Conservation (phyloP, 1,139 yeast genomes). For the Yamadazyma friedrichii region DNA sequence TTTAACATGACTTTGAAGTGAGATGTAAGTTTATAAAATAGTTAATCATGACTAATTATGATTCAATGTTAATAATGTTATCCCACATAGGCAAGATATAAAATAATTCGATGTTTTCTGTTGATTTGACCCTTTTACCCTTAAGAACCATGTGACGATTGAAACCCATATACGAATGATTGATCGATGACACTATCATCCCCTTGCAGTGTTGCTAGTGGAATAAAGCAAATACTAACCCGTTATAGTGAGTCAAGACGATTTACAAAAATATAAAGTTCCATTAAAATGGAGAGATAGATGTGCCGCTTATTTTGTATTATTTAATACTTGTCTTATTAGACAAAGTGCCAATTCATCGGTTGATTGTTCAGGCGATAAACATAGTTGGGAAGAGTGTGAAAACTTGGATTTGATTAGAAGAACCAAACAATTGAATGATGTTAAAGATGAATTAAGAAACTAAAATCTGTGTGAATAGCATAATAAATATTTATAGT, state of each 20-base stretch:
- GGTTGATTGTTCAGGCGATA: conserved; percentile 69
- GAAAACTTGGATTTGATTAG: conserved; percentile 80
- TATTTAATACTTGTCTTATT: conserved; percentile 46
- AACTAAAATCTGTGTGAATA: neutral
- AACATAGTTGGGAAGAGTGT: conserved; percentile 85
- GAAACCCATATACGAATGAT: too few species aligned
- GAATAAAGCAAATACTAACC: conserved; percentile 6
- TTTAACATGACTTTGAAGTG: too few species aligned
- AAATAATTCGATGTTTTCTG: too few species aligned
- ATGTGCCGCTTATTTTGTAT: conserved; percentile 76
- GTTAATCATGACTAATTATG: too few species aligned
- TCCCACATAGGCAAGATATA: too few species aligned
- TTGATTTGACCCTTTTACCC: too few species aligned
- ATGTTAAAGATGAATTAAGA: conserved; percentile 36
- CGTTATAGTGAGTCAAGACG: conserved; percentile 70
- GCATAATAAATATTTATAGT: conserved; percentile 3
- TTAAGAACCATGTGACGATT: too few species aligned
- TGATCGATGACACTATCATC: too few species aligned
- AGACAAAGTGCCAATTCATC: conserved; percentile 48
- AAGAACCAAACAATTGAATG: conserved; percentile 72
- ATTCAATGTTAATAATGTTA: too few species aligned
- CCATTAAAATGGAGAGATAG: conserved; percentile 85
- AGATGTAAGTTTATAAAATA: too few species aligned
- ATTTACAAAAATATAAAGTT: conserved; percentile 76
- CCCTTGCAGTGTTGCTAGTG: too few species aligned